Base-by-base conservation (phyloP, 805 yeast species). In the Maudiozyma serrabonitensis region DNA sequence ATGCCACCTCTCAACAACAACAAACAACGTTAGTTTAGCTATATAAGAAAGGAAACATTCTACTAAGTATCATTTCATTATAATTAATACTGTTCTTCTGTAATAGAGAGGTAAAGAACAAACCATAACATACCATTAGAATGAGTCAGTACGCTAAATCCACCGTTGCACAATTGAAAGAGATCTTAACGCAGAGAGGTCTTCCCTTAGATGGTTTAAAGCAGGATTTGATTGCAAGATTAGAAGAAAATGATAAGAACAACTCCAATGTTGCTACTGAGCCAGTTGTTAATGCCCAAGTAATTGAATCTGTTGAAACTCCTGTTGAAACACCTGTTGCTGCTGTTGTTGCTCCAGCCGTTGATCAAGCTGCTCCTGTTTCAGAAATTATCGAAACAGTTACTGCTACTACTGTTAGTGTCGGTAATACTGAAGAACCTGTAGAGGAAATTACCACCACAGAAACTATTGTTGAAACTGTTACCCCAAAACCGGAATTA, bases 131-230 rank as follows among this genome's bases (percentile, higher is more conserved):
- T 8, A 32, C 13, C n/a, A 35, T 35, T 32, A 26, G 4, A 39
- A 79, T 80, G 82, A 55, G 79, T 16, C 75, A 74, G 11, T 83
- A 81, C 63, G 62, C 79, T n/a, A 61, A 81, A n/a, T 75, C 79
- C 54, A 83, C 90, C 2, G 96, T 89, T 46, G 81, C 83, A 18
- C 95, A 89, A 71, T 75, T 91, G 66, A 90, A 87, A 64, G 95
- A 85, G 53, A 60, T 78, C 50, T 75, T 91, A 58, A 82, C 83
- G 58, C 67, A 75, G 21, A 80, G 81, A 53, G 84, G 83, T 1
- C 75, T 91, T 46, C 65, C 93, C 2, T 71, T 73, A 6, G 77
- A 77, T 39, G 98, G 98, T 21, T 81, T 87, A 57, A 91, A 91
- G 67, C 81, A 84, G 41, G 96, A 88, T 47, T 70, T 85, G 56